A percentile compares a stretch with the other conserved stretches of the same genome.
Evolutionary conservation across 2,329 filamentous ascomycete species (phyloP).

Genomic region (Dendryphion nanum): DNA sequence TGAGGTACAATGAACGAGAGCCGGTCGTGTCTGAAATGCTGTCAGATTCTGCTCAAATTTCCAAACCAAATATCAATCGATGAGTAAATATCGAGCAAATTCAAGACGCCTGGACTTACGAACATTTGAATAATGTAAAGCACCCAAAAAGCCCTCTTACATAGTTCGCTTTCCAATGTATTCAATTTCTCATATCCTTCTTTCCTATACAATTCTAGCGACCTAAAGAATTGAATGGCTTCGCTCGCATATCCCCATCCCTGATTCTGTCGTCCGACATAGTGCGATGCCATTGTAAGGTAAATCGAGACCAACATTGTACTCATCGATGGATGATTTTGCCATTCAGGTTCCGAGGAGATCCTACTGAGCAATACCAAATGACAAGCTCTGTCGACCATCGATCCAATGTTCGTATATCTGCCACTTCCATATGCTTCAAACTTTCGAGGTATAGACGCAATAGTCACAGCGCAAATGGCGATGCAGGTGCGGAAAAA

Average conservation of each 20-base stretch:
- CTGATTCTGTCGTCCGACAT: conserved; percentile 11
- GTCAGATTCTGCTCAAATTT: no score
- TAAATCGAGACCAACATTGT: conserved; percentile 11
- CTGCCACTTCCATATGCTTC: conserved; percentile 5
- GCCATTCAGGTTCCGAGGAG: conserved; percentile 8
- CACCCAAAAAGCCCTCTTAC: conserved; percentile 15
- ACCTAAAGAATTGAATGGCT: conserved; percentile 13
- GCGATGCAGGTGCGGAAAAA: conserved; percentile 14
- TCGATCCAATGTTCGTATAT: conserved; percentile 8
- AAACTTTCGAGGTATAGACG: conserved; percentile 13
- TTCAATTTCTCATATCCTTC: conserved; percentile 9
- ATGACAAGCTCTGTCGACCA: conserved; percentile 14
- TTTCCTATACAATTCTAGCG: conserved; percentile 11
- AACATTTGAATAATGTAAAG: conserved; percentile 17
- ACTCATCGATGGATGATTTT: conserved; percentile 9
- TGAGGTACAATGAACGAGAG: conserved; percentile 16
- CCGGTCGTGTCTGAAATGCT: conserved; percentile 10
- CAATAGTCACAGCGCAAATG: conserved; percentile 12
- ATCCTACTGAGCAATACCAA: conserved; percentile 11
- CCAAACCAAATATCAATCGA: conserved; percentile 1
- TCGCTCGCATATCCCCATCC: conserved; percentile 16
- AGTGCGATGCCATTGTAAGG: conserved; percentile 13
- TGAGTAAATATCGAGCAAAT: no score
- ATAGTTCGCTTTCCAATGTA: conserved; percentile 9
- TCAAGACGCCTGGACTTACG: neutral